A percentile compares a stretch with the other conserved stretches of the same genome.
phyloP scores from a whole-genome alignment of 345 rosid genomes.

The Gossypium raimondii region DNA sequence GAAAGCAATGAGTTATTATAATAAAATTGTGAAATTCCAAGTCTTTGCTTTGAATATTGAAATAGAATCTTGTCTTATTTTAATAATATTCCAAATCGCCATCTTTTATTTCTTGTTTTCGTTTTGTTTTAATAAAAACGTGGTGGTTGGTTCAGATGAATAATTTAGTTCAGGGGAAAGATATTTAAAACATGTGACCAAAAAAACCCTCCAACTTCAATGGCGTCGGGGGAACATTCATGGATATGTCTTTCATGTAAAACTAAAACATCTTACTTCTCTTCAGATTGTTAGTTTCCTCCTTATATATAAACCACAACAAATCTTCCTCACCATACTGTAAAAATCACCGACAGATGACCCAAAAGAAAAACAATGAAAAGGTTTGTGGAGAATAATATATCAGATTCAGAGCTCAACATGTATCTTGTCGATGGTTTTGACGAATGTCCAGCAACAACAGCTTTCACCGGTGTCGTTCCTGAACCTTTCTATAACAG shows the following conservation, averaged over 20 bases:
- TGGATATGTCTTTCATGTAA: background rate
- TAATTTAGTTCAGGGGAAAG: background rate
- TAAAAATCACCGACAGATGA: background rate
- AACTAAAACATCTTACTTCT: no score
- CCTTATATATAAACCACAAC: background rate
- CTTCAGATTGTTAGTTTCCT: no score
- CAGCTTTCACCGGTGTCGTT: background rate
- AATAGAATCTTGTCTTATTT: no score
- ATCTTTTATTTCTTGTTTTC: no score
- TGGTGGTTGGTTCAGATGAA: background rate
- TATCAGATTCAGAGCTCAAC: constrained; percentile 13
- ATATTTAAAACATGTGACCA: background rate
- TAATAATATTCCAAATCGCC: no score
- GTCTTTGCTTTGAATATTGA: no score
- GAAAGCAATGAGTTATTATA: no score
- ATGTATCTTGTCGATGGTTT: constrained; percentile 27
- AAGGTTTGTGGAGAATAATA: background rate
- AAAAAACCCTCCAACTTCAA: background rate
- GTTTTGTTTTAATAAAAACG: background rate
- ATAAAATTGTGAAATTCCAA: no score
- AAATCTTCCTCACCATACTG: background rate
- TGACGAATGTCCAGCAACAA: background rate
- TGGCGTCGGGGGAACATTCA: background rate
- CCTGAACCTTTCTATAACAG: constrained; percentile 19
- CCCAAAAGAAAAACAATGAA: background rate